Percentiles rank a stretch among this genome's conserved stretches.
phyloP scores from a whole-genome alignment of 164 flowering plant species.

The Annona squamosa region DNA sequence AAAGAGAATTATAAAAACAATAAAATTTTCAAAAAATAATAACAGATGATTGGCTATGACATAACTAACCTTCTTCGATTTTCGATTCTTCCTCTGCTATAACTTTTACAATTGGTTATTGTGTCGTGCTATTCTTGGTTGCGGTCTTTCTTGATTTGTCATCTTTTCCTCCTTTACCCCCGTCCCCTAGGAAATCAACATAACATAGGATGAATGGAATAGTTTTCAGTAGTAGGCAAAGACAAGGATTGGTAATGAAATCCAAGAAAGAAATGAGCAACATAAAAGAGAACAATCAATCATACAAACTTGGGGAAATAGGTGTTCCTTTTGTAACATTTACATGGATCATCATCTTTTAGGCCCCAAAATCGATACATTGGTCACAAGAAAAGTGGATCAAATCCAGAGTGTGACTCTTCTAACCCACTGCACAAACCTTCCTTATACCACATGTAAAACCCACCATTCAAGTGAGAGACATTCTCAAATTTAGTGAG shows the following conservation, averaged over 20 bases:
- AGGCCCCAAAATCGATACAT: neutral
- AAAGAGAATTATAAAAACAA: neutral
- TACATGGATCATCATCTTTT: conserved; percentile 5
- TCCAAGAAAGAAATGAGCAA: neutral
- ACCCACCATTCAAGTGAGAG: conserved; percentile 85
- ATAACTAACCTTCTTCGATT: conserved; percentile 43
- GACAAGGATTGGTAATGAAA: neutral
- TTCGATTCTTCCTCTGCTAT: conserved; percentile 27
- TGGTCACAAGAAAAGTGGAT: neutral
- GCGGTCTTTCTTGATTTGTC: conserved; percentile 26
- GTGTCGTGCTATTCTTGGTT: conserved; percentile 28
- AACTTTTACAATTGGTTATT: conserved; percentile 21
- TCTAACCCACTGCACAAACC: conserved; percentile 56
- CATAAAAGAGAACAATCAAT: neutral
- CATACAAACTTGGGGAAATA: conserved; percentile 28
- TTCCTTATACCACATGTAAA: conserved; percentile 77
- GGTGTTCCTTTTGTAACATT: conserved; percentile 15
- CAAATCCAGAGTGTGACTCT: conserved; percentile 31
- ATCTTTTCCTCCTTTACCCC: conserved; percentile 46
- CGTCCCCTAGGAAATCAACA: conserved; percentile 22
- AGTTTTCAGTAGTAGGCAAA: neutral
- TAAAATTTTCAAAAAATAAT: too few relatives aligned
- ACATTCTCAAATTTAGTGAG: conserved; percentile 80
- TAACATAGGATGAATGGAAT: conserved; percentile 2
- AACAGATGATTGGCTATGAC: neutral